Evolutionary conservation across 169 alveolate genomes (phyloP).

Genomic region (Plasmodium sp.): DNA sequence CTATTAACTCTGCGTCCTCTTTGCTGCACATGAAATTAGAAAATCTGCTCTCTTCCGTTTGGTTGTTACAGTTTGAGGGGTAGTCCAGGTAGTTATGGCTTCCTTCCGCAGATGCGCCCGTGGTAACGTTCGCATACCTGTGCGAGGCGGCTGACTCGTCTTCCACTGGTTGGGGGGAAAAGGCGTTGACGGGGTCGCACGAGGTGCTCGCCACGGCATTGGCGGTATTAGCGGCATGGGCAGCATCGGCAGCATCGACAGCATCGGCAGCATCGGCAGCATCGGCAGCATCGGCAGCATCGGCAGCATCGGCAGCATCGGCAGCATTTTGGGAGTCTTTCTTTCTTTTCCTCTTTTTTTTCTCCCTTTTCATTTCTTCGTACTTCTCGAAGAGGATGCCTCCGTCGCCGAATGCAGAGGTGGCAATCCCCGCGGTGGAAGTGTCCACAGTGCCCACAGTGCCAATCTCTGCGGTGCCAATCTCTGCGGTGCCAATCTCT

Average conservation of each 20-base stretch:
- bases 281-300: not conserved
- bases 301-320: no score
- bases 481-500: not conserved
- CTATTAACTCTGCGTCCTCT: not conserved
- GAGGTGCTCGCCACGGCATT: not conserved
- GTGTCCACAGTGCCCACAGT: no score
- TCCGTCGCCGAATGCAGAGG: not conserved
- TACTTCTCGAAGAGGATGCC: not conserved
- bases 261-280: not conserved
- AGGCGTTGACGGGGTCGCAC: not conserved
- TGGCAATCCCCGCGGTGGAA: not conserved
- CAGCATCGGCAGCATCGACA: no score
- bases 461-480: no score
- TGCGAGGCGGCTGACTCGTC: not conserved
- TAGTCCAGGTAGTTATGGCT: not conserved
- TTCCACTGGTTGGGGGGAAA: not conserved
- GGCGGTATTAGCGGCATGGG: no score
- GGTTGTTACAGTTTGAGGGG: not conserved
- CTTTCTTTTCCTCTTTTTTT: constrained; percentile 14
- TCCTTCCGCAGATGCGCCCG: not conserved
- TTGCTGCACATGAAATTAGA: not conserved
- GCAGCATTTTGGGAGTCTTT: not conserved
- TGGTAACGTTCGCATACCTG: not conserved
- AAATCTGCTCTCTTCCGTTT: not conserved
- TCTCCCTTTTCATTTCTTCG: constrained; percentile 44